phyloP scores from a whole-genome alignment of 2,329 filamentous ascomycete species.

The Trichophyton mentagrophytes region DNA sequence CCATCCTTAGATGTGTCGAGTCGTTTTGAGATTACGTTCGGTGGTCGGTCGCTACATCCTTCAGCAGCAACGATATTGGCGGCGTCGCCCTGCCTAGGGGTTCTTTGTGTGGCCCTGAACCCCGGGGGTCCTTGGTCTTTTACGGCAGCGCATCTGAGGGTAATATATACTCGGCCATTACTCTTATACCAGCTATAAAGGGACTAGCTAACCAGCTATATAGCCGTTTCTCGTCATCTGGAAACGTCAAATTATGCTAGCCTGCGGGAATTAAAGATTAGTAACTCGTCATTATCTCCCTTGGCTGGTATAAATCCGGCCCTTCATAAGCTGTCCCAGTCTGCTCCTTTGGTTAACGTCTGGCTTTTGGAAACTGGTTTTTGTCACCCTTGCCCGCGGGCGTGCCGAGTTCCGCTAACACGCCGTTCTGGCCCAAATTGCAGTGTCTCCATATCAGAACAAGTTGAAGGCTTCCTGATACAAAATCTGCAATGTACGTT shows the following conservation, averaged over 20 bases:
- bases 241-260: background rate
- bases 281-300: background rate
- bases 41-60: too few relatives aligned
- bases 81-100: too few relatives aligned
- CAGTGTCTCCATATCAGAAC: background rate
- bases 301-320: background rate
- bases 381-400: background rate
- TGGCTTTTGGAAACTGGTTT: background rate
- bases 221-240: background rate
- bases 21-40: too few relatives aligned
- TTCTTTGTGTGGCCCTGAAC: too few relatives aligned
- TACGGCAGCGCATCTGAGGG: background rate
- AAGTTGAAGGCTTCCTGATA: background rate
- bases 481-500: background rate
- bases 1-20: too few relatives aligned
- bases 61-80: too few relatives aligned
- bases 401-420: too few relatives aligned
- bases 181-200: background rate
- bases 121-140: too few relatives aligned
- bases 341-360: background rate
- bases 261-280: background rate
- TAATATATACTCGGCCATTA: background rate
- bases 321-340: background rate
- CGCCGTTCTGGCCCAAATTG: background rate
- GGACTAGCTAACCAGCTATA: background rate